These are phyloP conservation scores for Yarrowia keelungensis DNA, from an alignment of 805 yeast genomes.

Conservation along the genomic window DNA sequence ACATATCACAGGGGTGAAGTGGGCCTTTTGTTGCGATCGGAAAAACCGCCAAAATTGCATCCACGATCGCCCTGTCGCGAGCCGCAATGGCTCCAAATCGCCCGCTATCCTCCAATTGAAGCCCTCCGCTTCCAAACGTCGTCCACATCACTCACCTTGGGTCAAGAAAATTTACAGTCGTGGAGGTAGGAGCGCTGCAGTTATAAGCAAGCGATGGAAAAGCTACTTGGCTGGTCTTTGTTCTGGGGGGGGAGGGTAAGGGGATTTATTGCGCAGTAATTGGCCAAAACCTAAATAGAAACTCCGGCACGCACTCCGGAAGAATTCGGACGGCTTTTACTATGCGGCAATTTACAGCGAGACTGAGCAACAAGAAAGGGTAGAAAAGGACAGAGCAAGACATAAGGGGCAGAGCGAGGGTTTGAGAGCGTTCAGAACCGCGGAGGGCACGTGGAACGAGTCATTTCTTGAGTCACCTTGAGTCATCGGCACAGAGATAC, in stretches of 20 bases:
- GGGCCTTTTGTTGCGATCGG: too few species aligned
- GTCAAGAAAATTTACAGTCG: slow-evolving; percentile 38
- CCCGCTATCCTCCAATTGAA: not conserved
- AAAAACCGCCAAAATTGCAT: not conserved
- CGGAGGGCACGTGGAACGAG: slow-evolving; percentile 8
- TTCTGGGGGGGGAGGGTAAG: slow-evolving; percentile 38
- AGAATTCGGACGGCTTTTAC: slow-evolving; percentile 33
- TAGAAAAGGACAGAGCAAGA: not conserved
- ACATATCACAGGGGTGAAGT: not conserved
- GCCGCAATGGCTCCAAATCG: not conserved
- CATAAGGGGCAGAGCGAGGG: too few species aligned
- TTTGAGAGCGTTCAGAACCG: too few species aligned
- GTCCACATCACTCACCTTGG: slow-evolving; percentile 25
- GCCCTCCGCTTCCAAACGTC: not conserved
- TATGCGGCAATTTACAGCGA: slow-evolving; percentile 37
- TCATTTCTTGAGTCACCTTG: slow-evolving; percentile 16
- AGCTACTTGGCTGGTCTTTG: slow-evolving; percentile 29
- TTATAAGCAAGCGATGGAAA: slow-evolving; percentile 38
- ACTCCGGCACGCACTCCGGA: slow-evolving; percentile 37
- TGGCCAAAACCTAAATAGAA: slow-evolving; percentile 38
- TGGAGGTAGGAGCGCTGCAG: slow-evolving; percentile 38
- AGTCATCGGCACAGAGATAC: not conserved
- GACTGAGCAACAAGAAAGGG: not conserved
- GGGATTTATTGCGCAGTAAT: slow-evolving; percentile 38
- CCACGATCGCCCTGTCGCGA: not conserved